Evolutionary conservation across 2,329 filamentous ascomycete species (phyloP), one percentile per base, ranked within the genome.

Genomic region (Grosmannia serpens): DNA sequence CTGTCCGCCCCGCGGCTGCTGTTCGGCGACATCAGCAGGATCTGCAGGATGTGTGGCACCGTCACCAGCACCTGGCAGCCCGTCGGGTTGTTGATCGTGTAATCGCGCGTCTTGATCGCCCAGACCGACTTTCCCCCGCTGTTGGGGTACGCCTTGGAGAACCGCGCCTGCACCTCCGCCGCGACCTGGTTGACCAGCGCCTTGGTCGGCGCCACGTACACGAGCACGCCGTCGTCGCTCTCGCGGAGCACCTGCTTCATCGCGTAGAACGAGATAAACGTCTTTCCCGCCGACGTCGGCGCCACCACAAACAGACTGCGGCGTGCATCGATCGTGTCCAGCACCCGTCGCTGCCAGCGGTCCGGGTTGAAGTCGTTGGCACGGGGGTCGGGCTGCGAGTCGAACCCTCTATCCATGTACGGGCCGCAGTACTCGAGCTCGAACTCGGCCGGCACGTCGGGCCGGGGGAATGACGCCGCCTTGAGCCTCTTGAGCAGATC

Each of bases 151-250:
- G 71, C 75, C 70, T 91, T 92, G 0, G 79, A 82, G 66, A 89
- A 92, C 6, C 86, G 80, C 6, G 83, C 87, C 67, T 89, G 83
- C 20, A 91, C 77, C 70, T 91, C 88, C 1, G 88, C 88, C 1
- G 87, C 88, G 63, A 92, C 91, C 68, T 92, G 88, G 67, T 91
- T 91, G 60, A 91, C 87, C 13, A 92, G 74, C 4, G 89, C 87
- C 67, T 92, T 92, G 0, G 88, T 91, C 0, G 88, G 88, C 0
- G 87, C 88, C 7, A 92, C 85, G 63, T 91, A 92, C 0, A 91
- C 85, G 8, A 92, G 71, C 3, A 91, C 78, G 3, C 82, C 84
- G 54, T 89, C 82, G 60, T 91, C 81, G 61, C 81, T 82, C 4
- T 78, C 77, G 66, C 86, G 77, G 11, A 92, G 73, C 1, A 91